A percentile compares a stretch with the other conserved stretches of the same genome.
Conservation (phyloP, 257 asterid species). For the Primulina tabacum region DNA sequence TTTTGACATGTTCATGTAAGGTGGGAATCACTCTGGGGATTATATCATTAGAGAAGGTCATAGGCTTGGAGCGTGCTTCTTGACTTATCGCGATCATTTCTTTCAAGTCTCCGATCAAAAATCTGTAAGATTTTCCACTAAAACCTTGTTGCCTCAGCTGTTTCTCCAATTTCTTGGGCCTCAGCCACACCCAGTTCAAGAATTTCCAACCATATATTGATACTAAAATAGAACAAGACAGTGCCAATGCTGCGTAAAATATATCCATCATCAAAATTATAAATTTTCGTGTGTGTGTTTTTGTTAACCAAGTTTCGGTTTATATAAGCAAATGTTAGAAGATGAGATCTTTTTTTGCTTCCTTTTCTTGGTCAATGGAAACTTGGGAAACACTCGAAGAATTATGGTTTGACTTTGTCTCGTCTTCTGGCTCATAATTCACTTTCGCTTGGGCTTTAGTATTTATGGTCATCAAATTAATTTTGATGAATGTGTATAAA, state of each 20-base stretch:
- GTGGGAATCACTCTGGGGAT: constrained; percentile 32
- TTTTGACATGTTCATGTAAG: constrained; percentile 15
- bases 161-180: constrained; percentile 35
- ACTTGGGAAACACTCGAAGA: no score
- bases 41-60: constrained; percentile 35
- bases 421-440: no score
- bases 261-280: constrained; percentile 21
- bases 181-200: constrained; percentile 38
- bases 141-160: constrained; percentile 37
- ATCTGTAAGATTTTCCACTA: constrained; percentile 34
- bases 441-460: no score
- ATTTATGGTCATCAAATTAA: no score
- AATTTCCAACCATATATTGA: constrained; percentile 25
- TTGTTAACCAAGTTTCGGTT: not conserved
- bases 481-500: no score
- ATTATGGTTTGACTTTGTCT: no score
- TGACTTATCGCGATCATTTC: constrained; percentile 18
- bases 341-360: no score
- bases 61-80: constrained; percentile 35
- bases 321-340: not conserved
- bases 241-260: constrained; percentile 8
- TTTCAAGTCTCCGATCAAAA: constrained; percentile 36
- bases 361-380: no score
- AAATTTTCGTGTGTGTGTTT: not conserved
- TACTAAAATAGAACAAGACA: constrained; percentile 10